These are phyloP conservation scores for Poteriospumella lacustris DNA, from an alignment of 108 stramenopile species.

Conservation along the genomic window DNA sequence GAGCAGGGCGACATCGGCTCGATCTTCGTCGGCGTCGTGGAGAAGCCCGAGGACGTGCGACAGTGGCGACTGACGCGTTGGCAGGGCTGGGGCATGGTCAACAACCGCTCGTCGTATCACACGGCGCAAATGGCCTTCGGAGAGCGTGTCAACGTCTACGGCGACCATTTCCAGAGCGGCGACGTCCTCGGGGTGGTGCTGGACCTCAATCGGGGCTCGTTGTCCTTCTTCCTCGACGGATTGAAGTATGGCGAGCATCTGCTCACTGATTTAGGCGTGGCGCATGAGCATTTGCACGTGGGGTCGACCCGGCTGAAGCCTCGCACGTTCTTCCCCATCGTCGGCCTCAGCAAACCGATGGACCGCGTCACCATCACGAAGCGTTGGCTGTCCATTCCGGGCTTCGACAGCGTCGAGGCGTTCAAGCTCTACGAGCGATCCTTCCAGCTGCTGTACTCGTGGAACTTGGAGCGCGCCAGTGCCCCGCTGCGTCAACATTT, in stretches of 20 bases:
- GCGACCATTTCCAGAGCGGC: slow-evolving; percentile 75
- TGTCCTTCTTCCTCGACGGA: slow-evolving; percentile 89
- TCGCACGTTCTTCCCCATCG: slow-evolving; percentile 79
- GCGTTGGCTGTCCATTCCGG: slow-evolving; percentile 73
- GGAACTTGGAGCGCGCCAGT: background rate
- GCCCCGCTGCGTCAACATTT: background rate
- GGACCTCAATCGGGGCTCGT: slow-evolving; percentile 81
- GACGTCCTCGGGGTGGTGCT: slow-evolving; percentile 88
- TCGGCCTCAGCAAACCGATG: slow-evolving; percentile 79
- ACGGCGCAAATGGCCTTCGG: background rate
- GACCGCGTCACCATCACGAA: slow-evolving; percentile 78
- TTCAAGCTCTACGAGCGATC: slow-evolving; percentile 44
- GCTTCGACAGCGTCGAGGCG: slow-evolving; percentile 58
- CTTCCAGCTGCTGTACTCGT: background rate
- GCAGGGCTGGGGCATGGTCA: slow-evolving; percentile 71
- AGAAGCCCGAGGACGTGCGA: slow-evolving; percentile 58
- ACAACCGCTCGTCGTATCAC: slow-evolving; percentile 69
- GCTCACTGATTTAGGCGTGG: slow-evolving; percentile 86
- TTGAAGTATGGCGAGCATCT: slow-evolving; percentile 90
- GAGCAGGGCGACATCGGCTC: slow-evolving; percentile 82
- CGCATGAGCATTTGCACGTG: slow-evolving; percentile 76
- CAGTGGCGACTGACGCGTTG: background rate
- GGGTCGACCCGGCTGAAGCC: slow-evolving; percentile 66
- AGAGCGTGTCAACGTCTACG: slow-evolving; percentile 69
- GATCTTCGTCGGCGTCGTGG: slow-evolving; percentile 84